phyloP scores from a whole-genome alignment of 2,329 filamentous ascomycete genomes.

The Aspergillus viridinutans region DNA sequence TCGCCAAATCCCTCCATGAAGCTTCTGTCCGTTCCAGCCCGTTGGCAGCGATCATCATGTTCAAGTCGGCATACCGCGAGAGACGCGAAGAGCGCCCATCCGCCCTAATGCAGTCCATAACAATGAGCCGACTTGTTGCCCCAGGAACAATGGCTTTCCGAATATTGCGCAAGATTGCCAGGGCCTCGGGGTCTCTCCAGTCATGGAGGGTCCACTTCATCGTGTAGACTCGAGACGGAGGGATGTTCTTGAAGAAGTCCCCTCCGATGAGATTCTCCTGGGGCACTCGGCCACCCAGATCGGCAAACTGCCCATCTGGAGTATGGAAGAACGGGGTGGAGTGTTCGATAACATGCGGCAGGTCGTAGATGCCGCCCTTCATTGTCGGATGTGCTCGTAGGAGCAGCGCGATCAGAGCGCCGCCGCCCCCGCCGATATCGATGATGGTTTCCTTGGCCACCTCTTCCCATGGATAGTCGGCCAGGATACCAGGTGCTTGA shows the following conservation, averaged over 20 bases:
- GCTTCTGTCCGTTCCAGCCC: slow-evolving; percentile 30
- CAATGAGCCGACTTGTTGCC: neutral
- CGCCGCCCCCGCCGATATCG: slow-evolving; percentile 42
- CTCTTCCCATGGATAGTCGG: slow-evolving; percentile 29
- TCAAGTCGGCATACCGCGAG: slow-evolving; percentile 39
- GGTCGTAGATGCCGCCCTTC: slow-evolving; percentile 35
- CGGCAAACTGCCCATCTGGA: slow-evolving; percentile 26
- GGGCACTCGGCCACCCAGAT: slow-evolving; percentile 29
- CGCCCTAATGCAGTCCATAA: slow-evolving; percentile 21
- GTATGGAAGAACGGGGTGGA: slow-evolving; percentile 21
- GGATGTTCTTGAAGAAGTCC: slow-evolving; percentile 37
- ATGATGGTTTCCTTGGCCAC: slow-evolving; percentile 29
- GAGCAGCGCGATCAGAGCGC: slow-evolving; percentile 34
- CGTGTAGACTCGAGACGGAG: slow-evolving; percentile 27
- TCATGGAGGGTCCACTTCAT: slow-evolving; percentile 45
- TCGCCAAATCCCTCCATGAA: neutral
- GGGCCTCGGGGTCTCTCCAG: slow-evolving; percentile 35
- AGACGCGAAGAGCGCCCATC: slow-evolving; percentile 29
- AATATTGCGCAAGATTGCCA: slow-evolving; percentile 27
- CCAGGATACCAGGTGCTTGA: slow-evolving; percentile 37
- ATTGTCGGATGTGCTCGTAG: slow-evolving; percentile 29
- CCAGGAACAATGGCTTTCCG: slow-evolving; percentile 16
- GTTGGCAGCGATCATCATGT: slow-evolving; percentile 40
- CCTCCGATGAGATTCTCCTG: slow-evolving; percentile 29
- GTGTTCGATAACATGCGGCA: slow-evolving; percentile 32